These are phyloP conservation scores for Plectosphaerella plurivora DNA, from an alignment of 2,329 filamentous ascomycete genomes.

Conservation along the genomic window DNA sequence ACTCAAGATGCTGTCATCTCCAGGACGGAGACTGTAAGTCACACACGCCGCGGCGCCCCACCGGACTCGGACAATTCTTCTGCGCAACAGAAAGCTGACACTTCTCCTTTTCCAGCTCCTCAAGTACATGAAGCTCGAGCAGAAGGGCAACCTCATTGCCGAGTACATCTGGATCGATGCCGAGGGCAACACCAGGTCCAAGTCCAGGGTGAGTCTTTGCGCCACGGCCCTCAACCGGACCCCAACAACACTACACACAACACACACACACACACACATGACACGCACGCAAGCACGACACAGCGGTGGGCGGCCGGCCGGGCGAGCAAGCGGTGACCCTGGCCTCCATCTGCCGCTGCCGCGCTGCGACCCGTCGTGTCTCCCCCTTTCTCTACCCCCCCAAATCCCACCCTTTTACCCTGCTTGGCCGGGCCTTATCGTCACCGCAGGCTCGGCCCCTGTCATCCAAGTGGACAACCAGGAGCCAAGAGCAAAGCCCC, in stretches of 20 bases:
- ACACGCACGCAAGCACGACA: neutral
- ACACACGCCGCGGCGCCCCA: neutral
- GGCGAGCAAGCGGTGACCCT: too few species aligned
- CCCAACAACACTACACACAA: too few species aligned
- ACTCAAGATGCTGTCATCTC: slow-evolving; percentile 21
- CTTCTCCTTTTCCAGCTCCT: slow-evolving; percentile 56
- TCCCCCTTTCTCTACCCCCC: neutral
- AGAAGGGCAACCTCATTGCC: slow-evolving; percentile 84
- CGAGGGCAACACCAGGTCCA: slow-evolving; percentile 79
- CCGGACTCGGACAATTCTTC: neutral
- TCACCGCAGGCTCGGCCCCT: neutral
- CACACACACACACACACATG: slow-evolving; percentile 9
- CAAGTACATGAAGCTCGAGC: slow-evolving; percentile 88
- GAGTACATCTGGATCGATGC: slow-evolving; percentile 98
- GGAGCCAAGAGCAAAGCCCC: neutral
- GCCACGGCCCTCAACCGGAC: too few species aligned
- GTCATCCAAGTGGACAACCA: neutral
- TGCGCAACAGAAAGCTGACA: neutral
- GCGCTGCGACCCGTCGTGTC: too few species aligned
- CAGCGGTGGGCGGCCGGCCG: too few species aligned
- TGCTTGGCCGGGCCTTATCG: neutral
- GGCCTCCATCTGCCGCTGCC: too few species aligned
- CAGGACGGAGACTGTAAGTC: slow-evolving; percentile 27
- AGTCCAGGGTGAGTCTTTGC: slow-evolving; percentile 76
- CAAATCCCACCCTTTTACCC: neutral